phyloP scores from a whole-genome alignment of 345 rosid species.

The Chamaenerion angustifolium region DNA sequence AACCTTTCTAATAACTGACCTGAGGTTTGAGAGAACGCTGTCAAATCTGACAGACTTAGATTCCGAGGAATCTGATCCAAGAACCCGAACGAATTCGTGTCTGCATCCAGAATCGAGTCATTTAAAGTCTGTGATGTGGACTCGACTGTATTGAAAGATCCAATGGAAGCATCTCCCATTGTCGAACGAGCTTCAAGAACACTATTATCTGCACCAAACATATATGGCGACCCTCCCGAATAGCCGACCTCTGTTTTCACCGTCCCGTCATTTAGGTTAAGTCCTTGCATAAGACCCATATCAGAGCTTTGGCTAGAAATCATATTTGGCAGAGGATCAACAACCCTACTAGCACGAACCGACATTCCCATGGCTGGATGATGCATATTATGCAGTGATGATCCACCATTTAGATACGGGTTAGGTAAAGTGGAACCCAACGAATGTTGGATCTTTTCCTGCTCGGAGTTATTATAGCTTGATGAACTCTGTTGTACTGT shows the following conservation, averaged over 20 bases:
- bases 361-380: constrained; percentile 56
- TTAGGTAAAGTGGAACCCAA: constrained; percentile 15
- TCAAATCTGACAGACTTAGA: constrained; percentile 90
- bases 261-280: constrained; percentile 50
- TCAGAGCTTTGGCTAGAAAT: constrained; percentile 55
- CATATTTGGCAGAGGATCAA: constrained; percentile 39
- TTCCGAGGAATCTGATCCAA: constrained; percentile 66
- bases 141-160: constrained; percentile 60
- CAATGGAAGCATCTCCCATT: constrained; percentile 51
- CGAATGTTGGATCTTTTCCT: constrained; percentile 47
- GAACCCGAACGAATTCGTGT: constrained; percentile 57
- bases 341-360: constrained; percentile 45
- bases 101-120: constrained; percentile 67
- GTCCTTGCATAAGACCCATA: constrained; percentile 60
- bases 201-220: constrained; percentile 60
- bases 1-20: constrained; percentile 24
- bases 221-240: constrained; percentile 44
- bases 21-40: constrained; percentile 82
- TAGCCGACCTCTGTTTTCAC: constrained; percentile 67
- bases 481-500: constrained; percentile 57
- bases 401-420: constrained; percentile 58
- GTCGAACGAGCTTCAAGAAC: constrained; percentile 54
- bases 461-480: constrained; percentile 51
- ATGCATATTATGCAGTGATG: constrained; percentile 34
- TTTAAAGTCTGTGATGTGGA: constrained; percentile 61